Evolutionary conservation across 225 moss, liverwort and hornwort species (phyloP).

Genomic region (Asterella californica): DNA sequence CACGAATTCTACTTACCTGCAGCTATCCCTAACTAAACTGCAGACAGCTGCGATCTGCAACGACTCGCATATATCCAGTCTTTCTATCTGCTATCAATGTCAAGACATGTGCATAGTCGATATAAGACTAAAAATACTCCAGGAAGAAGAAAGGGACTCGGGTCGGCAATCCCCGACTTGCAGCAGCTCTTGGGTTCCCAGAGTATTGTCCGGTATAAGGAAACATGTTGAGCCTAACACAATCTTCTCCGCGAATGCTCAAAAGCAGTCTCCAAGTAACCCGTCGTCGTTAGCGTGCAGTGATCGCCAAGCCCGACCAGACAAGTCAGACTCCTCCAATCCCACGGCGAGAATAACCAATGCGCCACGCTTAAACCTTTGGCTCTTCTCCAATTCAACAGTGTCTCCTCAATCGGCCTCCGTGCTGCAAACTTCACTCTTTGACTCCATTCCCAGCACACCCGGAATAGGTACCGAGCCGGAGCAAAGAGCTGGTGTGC

Average conservation of each 20-base stretch:
- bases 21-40: conserved; percentile 16
- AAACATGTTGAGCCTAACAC: conserved; percentile 23
- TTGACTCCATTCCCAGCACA: not conserved
- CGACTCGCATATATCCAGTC: not conserved
- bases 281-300: not conserved
- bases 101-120: not conserved
- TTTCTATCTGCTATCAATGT: not conserved
- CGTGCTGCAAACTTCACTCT: not conserved
- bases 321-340: not conserved
- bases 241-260: not conserved
- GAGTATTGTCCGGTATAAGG: conserved; percentile 9
- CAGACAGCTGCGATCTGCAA: conserved; percentile 11
- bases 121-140: conserved; percentile 22
- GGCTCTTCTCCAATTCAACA: not conserved
- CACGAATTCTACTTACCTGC: conserved; percentile 20
- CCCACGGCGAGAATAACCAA: not conserved
- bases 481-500: not conserved
- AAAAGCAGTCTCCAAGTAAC: not conserved
- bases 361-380: conserved; percentile 9
- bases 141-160: conserved; percentile 29
- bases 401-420: not conserved
- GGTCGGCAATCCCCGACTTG: conserved; percentile 19
- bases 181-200: conserved; percentile 18
- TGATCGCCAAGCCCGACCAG: not conserved
- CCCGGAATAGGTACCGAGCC: not conserved